phyloP scores from a whole-genome alignment of 306 rosid species.

The Prunus mume region DNA sequence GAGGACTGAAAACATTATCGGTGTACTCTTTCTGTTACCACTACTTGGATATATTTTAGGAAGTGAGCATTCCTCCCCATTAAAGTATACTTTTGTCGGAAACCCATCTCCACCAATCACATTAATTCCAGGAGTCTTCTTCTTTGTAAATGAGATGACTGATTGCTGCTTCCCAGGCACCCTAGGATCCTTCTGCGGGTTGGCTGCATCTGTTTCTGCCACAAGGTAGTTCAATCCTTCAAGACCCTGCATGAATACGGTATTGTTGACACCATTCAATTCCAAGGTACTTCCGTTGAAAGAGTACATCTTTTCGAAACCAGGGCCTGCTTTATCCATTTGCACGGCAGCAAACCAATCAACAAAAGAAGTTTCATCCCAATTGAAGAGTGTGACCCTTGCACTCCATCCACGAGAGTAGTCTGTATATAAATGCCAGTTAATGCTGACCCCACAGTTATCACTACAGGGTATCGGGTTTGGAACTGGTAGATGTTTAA shows the following conservation, averaged over 20 bases:
- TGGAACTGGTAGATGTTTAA: constrained; percentile 55
- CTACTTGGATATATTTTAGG: constrained; percentile 61
- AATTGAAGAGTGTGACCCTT: constrained; percentile 85
- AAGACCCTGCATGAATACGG: constrained; percentile 78
- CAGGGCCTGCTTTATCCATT: constrained; percentile 72
- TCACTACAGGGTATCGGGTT: constrained; percentile 80
- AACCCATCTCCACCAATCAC: constrained; percentile 74
- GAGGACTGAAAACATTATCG: constrained; percentile 27
- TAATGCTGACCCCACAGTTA: constrained; percentile 89
- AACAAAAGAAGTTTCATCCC: constrained; percentile 69
- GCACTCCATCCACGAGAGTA: constrained; percentile 84
- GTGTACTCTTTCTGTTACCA: constrained; percentile 34
- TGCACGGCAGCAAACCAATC: constrained; percentile 97
- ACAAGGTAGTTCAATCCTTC: constrained; percentile 77
- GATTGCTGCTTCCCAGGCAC: constrained; percentile 97
- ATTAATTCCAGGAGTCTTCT: constrained; percentile 59
- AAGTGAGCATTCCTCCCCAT: constrained; percentile 91
- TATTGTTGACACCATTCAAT: constrained; percentile 51
- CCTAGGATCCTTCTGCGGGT: constrained; percentile 71
- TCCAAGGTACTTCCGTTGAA: constrained; percentile 63
- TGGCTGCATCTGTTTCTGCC: constrained; percentile 68
- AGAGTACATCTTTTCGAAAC: constrained; percentile 89
- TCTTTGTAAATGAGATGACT: constrained; percentile 88
- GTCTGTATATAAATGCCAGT: constrained; percentile 84
- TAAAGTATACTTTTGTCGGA: constrained; percentile 84